phyloP scores from a whole-genome alignment of 2,329 filamentous ascomycete species.

The Nemania serpens region DNA sequence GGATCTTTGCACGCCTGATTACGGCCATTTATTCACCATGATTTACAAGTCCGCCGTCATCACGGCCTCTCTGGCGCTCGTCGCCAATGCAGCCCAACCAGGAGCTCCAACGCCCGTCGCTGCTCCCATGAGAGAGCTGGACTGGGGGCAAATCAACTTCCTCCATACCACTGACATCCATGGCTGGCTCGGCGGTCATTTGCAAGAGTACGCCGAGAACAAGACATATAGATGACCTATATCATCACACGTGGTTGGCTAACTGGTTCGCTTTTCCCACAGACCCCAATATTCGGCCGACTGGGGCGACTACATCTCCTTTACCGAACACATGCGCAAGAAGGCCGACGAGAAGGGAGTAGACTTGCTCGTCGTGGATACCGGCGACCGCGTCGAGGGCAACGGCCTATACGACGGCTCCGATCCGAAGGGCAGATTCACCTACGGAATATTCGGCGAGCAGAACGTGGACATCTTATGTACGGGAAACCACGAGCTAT shows the following conservation, averaged over 20 bases:
- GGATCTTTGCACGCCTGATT: neutral
- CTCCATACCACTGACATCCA: constrained; percentile 96
- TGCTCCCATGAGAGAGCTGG: constrained; percentile 80
- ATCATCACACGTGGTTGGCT: neutral
- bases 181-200: constrained; percentile 92
- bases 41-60: constrained; percentile 42
- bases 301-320: constrained; percentile 98
- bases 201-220: constrained; percentile 73
- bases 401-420: constrained; percentile 95
- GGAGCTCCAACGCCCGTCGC: constrained; percentile 76
- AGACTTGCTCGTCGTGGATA: constrained; percentile 93
- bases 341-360: constrained; percentile 77
- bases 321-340: constrained; percentile 79
- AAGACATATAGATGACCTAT: neutral
- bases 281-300: constrained; percentile 91
- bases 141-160: constrained; percentile 95
- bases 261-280: neutral
- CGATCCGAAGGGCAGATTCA: constrained; percentile 83
- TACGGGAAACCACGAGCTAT: constrained; percentile 94
- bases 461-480: constrained; percentile 84
- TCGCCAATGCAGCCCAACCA: constrained; percentile 68
- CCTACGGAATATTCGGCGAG: constrained; percentile 83
- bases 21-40: constrained; percentile 33
- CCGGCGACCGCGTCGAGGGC: constrained; percentile 89
- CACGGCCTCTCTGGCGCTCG: constrained; percentile 45